phyloP scores from a whole-genome alignment of 495 filamentous ascomycete species.

The Daldinia decipiens region DNA sequence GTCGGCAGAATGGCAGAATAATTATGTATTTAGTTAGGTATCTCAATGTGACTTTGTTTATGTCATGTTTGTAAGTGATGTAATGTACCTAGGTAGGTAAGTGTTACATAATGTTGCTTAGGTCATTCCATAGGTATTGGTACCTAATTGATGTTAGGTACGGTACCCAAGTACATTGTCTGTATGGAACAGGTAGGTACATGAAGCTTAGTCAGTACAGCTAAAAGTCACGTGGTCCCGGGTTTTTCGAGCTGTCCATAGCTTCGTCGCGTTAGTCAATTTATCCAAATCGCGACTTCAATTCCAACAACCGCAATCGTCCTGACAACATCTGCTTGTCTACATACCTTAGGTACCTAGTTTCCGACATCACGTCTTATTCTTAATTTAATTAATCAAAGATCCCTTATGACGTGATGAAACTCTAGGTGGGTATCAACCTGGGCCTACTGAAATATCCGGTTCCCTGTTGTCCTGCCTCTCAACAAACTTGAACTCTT shows the following conservation, averaged over 20 bases:
- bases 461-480: background rate
- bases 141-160: no score
- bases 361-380: background rate
- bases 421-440: conserved; percentile 6
- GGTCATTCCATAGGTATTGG: no score
- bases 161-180: no score
- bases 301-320: conserved; percentile 14
- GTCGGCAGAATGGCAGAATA: background rate
- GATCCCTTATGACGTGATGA: conserved; percentile 3
- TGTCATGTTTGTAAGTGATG: no score
- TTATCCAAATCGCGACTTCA: conserved; percentile 27
- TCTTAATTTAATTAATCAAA: background rate
- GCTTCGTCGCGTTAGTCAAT: conserved; percentile 36
- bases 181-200: no score
- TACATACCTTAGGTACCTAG: background rate
- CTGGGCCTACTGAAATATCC: conserved; percentile 1
- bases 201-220: conserved; percentile 1
- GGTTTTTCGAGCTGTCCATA: conserved; percentile 10
- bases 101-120: no score
- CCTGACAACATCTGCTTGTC: background rate
- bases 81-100: no score
- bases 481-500: background rate
- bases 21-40: no score
- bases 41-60: no score
- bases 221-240: conserved; percentile 43